Evolutionary conservation across 768 basidiomycete genomes (phyloP), one percentile per base, ranked within the genome.

Genomic region (Amanita molliuscula): DNA sequence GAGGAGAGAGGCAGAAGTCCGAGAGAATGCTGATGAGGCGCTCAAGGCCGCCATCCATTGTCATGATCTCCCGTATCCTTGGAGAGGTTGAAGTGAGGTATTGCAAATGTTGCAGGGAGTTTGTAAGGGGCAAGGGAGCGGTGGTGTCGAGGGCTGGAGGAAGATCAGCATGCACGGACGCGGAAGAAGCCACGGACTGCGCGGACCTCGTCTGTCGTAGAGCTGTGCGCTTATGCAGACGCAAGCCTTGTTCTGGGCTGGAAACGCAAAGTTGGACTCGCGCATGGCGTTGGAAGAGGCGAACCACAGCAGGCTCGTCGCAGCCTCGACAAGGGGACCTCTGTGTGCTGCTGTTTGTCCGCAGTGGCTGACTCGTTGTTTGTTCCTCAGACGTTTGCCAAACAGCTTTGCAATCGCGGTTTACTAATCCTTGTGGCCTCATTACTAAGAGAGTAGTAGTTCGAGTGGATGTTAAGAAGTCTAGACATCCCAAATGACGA

Each of bases 71-170:
- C 52, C 95, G 84, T 68, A 99, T 98, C 48, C 93, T 82, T 1
- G 96, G 94, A 0, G 94, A 96, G 5, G 96, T 97, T 1, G 91
- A 92, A 6, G 95, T 98, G 55, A 99, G 85, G 68, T 96, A 94
- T 44, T 88, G 88, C 50, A 97, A 84, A 69, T 96, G 92, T 26
- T 89, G 92, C 47, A 97, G 82, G 35, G 94, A 97, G 71, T 96
- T 96, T 72, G 94, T 82, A 36, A 92, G 71, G 13, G 84, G 87
- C 54, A 74, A 59, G 10, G 69, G 60, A 21, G 75, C 72, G 4
- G 74, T 71, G 15, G 77, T 77, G 60, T 77, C 79, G 52, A 80
- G 62, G 8, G 76, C 76, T 77, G 1, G 13, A 46, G 51, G 47
- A 46, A 49, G 55, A 55, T 29, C 55, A 56, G 53, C 47, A 50